Base-by-base conservation (phyloP, 306 rosid species). In the Prunus mume region DNA sequence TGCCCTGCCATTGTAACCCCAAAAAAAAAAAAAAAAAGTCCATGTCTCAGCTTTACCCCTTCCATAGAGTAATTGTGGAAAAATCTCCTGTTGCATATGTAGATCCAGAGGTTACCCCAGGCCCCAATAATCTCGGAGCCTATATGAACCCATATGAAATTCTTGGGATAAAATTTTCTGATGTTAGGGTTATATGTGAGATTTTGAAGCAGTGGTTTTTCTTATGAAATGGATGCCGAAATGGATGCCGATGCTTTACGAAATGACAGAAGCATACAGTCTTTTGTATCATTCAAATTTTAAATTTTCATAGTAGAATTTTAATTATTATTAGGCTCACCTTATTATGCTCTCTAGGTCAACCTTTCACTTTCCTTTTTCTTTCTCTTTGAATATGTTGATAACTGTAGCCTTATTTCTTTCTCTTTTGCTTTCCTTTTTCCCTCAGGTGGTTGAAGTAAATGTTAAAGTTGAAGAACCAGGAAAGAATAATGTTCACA, bases 381-480 rank as follows among this genome's bases (percentile, higher is more conserved):
- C 9, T n/a, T 20, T 27, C 54, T 38, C 71, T n/a, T 9, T 38
- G 52, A 62, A 28, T 13, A 13, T 66, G 43, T 5, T 66, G 50
- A 12, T 43, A 62, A 41, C 19, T 1, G 2, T 27, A 66, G 27
- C 27, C 18, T 51, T 43, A 41, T 66, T 43, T 34, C 30, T 68
- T n/a, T 20, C 51, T 7, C 17, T 27, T 61, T 14, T 69, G 11
- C 9, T 22, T 51, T 51, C 14, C 28, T 49, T 55, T 43, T 27
- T 19, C 10, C n/a, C 51, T 19, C 56, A 91, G 96, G 93, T 91
- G 22, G 86, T 87, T 76, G 93, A 91, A 88, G 83, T 91, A 69
- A 80, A 91, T 83, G 87, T 91, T 74, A 89, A 87, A 81, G 87
- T 91, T 71, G 91, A 91, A 80, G 93, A 86, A 77, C 92, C 92